Evolutionary conservation across 176 grass and related monocot species (phyloP), one percentile per base, ranked within the genome.

Genomic region (Typha latifolia): DNA sequence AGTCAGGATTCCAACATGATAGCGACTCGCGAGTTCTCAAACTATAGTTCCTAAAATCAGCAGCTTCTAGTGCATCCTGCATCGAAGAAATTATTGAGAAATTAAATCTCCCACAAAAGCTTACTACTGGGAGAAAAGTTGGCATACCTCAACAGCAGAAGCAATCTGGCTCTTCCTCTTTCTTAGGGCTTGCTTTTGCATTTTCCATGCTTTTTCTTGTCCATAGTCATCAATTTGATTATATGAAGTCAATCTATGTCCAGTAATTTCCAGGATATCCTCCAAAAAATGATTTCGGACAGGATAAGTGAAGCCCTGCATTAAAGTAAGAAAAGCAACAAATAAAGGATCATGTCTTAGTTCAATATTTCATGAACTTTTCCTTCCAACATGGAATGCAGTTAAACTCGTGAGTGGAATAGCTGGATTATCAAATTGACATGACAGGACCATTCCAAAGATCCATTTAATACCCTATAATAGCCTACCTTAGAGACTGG

Each of bases 141-240:
- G 16, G 16, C 1, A 4, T 90, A 99, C 94, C 81, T 99, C 94
- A 16, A 99, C 86, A 52, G 75, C 86, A 78, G 89, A 99, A 72
- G 94, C 86, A 67, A 99, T 99, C 76, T 92, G 94, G 62, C 85
- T 93, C 78, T 99, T 99, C 69, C 81, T 89, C 79, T 90, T 99
- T 47, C 72, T 82, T 51, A 99, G 70, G 81, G 83, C 78, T 81
- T 99, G 94, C 52, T 86, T 99, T 84, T 99, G 94, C 94, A 99
- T 99, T 75, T 99, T 99, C 94, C 94, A 99, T 79, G 79, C 87
- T 47, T 93, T 99, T 65, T 99, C 94, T 81, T 99, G 94, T 29
- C 94, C 94, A 77, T 93, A 99, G 79, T 99, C 94, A 82, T 99
- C 94, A 37, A 99, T 93, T 84, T 99, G 94, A 76, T 99, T 99